Evolutionary conservation across 495 filamentous ascomycete species (phyloP).

Genomic region (Penicillium antarcticum): DNA sequence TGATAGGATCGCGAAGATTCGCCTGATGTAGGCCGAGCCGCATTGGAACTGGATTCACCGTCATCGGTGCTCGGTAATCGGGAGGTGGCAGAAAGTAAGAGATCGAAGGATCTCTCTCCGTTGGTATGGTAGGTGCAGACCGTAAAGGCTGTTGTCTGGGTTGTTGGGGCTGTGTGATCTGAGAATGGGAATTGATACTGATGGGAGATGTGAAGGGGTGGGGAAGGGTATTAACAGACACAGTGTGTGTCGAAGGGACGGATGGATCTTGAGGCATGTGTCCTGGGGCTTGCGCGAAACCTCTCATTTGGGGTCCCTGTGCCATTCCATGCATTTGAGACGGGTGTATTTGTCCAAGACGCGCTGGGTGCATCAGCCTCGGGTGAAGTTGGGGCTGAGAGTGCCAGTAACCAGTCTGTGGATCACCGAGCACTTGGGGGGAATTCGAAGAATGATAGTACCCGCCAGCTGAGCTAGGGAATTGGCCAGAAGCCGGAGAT

Average conservation of each 20-base stretch:
- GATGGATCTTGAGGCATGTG: neutral
- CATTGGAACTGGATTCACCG: conserved; percentile 41
- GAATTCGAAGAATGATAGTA: neutral
- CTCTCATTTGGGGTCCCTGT: neutral
- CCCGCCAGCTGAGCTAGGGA: neutral
- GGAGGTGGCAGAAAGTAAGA: conserved; percentile 29
- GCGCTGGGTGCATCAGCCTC: neutral
- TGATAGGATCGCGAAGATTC: conserved; percentile 52
- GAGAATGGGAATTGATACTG: no score
- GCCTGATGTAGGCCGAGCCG: conserved; percentile 54
- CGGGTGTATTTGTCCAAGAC: neutral
- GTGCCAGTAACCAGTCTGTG: neutral
- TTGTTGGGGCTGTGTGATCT: no score
- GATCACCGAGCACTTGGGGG: neutral
- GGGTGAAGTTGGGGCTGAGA: neutral
- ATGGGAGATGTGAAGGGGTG: no score
- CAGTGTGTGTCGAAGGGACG: neutral
- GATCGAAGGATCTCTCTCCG: no score
- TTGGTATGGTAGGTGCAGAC: no score
- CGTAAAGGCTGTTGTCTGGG: no score
- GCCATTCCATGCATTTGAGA: neutral
- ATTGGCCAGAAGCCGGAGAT: neutral
- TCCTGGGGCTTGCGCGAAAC: no score
- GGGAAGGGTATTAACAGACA: neutral
- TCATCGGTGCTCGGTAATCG: conserved; percentile 28